Conservation (phyloP, 495 filamentous ascomycete species). For the Rusavskia elegans region DNA sequence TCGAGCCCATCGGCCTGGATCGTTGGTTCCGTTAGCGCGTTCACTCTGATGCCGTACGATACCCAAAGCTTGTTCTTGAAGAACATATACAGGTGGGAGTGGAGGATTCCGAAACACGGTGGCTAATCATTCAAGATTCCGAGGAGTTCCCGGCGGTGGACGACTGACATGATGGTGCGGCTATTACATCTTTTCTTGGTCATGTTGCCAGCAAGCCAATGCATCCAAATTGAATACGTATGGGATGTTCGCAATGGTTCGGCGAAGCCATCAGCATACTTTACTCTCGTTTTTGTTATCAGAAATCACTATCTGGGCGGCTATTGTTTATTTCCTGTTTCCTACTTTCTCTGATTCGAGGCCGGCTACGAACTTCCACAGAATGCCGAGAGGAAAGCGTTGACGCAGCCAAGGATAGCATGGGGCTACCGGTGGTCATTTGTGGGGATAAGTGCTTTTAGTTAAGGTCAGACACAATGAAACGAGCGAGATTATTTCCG, state of each 20-base stretch:
- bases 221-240: too few relatives aligned
- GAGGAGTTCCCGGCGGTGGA: too few relatives aligned
- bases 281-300: neutral
- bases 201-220: too few relatives aligned
- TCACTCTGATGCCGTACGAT: conserved; percentile 10
- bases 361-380: neutral
- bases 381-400: neutral
- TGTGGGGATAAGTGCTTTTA: neutral
- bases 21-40: neutral
- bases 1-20: neutral
- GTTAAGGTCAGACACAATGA: too few relatives aligned
- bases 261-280: neutral
- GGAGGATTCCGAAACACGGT: conserved; percentile 4
- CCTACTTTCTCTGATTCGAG: neutral
- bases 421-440: neutral
- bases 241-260: too few relatives aligned
- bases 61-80: conserved; percentile 9
- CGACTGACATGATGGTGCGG: too few relatives aligned
- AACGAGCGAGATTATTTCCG: too few relatives aligned
- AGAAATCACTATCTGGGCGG: neutral
- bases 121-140: too few relatives aligned
- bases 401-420: neutral
- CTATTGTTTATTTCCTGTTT: neutral
- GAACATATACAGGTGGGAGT: conserved; percentile 13
- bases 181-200: too few relatives aligned